Conservation (phyloP, 2,329 filamentous ascomycete species). For the Cladosporium cucumerinum region DNA sequence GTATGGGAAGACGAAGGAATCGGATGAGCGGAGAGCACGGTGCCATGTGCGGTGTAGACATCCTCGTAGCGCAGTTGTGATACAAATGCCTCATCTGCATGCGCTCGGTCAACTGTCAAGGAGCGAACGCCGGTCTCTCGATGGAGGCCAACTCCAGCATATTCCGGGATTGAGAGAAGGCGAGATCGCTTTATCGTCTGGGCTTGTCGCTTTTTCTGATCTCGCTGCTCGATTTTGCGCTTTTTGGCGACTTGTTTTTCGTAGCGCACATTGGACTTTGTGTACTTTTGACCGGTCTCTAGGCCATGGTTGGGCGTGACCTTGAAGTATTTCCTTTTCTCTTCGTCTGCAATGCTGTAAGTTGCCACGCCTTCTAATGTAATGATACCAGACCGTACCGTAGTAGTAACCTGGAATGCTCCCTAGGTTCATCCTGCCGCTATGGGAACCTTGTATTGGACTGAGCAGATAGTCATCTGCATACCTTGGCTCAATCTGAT, state of each 20-base stretch:
- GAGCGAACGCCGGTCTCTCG: conserved; percentile 17
- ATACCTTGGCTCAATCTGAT: not conserved
- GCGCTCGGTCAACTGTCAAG: conserved; percentile 17
- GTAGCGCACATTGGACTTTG: conserved; percentile 38
- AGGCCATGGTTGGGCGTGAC: conserved; percentile 41
- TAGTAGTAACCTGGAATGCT: conserved; percentile 50
- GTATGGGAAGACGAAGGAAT: conserved; percentile 16
- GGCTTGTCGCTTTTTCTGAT: conserved; percentile 19
- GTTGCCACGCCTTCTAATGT: not conserved
- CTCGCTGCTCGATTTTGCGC: conserved; percentile 27
- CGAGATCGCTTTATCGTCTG: conserved; percentile 24
- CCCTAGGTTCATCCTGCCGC: conserved; percentile 37
- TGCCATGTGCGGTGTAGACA: not conserved
- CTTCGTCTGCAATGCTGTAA: conserved; percentile 32
- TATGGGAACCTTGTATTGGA: not conserved
- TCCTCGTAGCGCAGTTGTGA: conserved; percentile 23
- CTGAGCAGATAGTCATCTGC: not conserved
- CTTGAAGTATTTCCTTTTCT: conserved; percentile 51
- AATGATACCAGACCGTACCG: conserved; percentile 28
- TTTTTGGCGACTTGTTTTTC: conserved; percentile 35
- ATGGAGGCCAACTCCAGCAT: conserved; percentile 11
- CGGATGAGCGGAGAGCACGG: conserved; percentile 22
- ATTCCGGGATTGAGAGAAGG: conserved; percentile 14
- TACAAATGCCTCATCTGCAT: conserved; percentile 22
- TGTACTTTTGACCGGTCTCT: conserved; percentile 39